A percentile compares a stretch with the other conserved stretches of the same genome.
Evolutionary conservation across 441 rosid genomes (phyloP).

Genomic region (Corymbia calophylla): DNA sequence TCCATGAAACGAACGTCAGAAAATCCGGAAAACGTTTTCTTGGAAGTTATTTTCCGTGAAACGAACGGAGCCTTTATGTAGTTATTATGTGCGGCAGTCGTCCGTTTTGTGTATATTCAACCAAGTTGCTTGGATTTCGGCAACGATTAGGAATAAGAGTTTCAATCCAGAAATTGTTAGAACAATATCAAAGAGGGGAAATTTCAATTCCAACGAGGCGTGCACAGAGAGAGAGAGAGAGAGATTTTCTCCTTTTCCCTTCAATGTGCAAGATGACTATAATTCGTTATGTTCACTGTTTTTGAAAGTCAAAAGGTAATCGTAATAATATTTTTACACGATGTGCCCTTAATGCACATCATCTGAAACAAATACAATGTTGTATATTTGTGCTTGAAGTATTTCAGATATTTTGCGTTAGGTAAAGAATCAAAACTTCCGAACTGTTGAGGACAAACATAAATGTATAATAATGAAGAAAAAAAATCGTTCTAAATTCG

Average conservation of each 20-base stretch:
- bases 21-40: too few relatives aligned
- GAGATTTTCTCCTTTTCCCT: neutral
- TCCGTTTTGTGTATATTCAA: too few relatives aligned
- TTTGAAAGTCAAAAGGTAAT: neutral
- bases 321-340: neutral
- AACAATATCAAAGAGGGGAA: neutral
- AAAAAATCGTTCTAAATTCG: neutral
- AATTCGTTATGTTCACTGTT: neutral
- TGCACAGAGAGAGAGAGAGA: neutral
- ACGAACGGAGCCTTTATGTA: too few relatives aligned
- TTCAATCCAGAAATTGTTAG: neutral
- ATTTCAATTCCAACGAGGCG: neutral
- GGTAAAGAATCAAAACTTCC: neutral
- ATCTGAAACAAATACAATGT: neutral
- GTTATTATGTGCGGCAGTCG: too few relatives aligned
- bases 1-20: too few relatives aligned
- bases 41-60: too few relatives aligned
- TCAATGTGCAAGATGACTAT: neutral
- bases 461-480: neutral
- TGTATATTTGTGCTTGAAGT: neutral
- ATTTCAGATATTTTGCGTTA: neutral
- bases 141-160: too few relatives aligned
- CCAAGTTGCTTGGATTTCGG: too few relatives aligned
- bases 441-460: neutral
- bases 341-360: neutral